Percentiles rank a stretch among this genome's conserved stretches.
Conservation (phyloP, 768 basidiomycete species). For the Lanmaoa pseudosensibilis region DNA sequence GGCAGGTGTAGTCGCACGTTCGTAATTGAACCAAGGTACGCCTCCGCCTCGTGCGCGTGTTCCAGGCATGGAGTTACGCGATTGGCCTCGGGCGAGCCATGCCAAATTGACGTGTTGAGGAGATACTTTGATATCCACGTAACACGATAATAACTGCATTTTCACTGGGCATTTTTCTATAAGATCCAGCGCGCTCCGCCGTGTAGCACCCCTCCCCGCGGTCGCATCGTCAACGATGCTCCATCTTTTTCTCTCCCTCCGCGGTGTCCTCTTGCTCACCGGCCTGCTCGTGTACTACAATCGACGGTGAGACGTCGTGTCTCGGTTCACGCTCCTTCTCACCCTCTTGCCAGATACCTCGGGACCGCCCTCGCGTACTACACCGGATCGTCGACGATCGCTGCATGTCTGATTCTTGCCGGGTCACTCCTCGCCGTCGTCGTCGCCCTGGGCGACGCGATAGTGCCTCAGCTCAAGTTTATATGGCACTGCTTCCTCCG, state of each 20-base stretch:
- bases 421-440: constrained; percentile 22
- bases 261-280: constrained; percentile 20
- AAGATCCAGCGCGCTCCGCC: neutral
- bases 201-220: neutral
- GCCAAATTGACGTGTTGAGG: neutral
- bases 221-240: constrained; percentile 3
- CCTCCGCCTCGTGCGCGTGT: constrained; percentile 7
- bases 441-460: constrained; percentile 20
- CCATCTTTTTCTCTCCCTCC: constrained; percentile 9
- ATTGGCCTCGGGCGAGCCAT: constrained; percentile 1
- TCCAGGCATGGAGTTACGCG: neutral
- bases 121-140: constrained; percentile 1
- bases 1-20: constrained; percentile 8
- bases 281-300: constrained; percentile 21
- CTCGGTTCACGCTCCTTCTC: neutral
- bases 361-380: constrained; percentile 23
- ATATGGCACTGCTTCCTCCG: constrained; percentile 52
- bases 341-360: constrained; percentile 12
- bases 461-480: constrained; percentile 46
- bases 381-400: constrained; percentile 31
- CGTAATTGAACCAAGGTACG: neutral
- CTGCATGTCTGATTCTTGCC: constrained; percentile 28
- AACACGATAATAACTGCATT: neutral
- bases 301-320: constrained; percentile 10
- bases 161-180: neutral